Percentiles rank a stretch among this genome's conserved stretches.
Evolutionary conservation across 306 rosid genomes (phyloP).

Genomic region (Calophaca sinica): DNA sequence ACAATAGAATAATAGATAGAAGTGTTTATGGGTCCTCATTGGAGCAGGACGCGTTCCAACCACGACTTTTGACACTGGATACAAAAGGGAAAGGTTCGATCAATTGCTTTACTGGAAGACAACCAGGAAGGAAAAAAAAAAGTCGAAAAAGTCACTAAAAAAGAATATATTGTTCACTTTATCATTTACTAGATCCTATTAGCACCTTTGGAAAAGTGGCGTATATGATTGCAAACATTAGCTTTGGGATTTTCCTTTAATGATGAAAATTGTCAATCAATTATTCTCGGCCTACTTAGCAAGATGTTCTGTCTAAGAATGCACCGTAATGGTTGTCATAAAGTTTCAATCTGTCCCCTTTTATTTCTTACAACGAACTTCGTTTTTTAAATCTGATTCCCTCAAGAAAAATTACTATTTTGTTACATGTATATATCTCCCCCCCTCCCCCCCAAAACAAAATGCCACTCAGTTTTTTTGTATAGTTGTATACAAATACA

Average conservation of each 20-base stretch:
- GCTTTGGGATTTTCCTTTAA: constrained; percentile 33
- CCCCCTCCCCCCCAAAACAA: too few relatives aligned
- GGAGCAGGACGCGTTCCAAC: constrained; percentile 29
- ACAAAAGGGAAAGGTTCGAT: constrained; percentile 40
- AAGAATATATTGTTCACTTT: constrained; percentile 23
- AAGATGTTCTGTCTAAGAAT: constrained; percentile 21
- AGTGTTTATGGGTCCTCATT: neutral
- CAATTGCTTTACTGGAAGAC: constrained; percentile 40
- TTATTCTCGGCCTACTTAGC: constrained; percentile 16
- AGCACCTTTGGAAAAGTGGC: constrained; percentile 41
- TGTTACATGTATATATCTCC: too few relatives aligned
- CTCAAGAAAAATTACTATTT: too few relatives aligned
- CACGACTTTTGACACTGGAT: constrained; percentile 35
- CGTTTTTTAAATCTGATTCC: too few relatives aligned
- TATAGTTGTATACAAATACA: too few relatives aligned
- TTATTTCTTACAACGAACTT: too few relatives aligned
- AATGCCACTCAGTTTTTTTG: too few relatives aligned
- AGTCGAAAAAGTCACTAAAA: neutral
- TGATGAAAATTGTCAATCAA: constrained; percentile 12
- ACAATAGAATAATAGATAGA: too few relatives aligned
- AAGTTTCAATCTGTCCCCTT: too few relatives aligned
- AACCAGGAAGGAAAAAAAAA: constrained; percentile 14
- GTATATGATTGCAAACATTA: constrained; percentile 40
- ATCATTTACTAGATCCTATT: constrained; percentile 28
- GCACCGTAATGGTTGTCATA: too few relatives aligned